These are phyloP conservation scores for Rhododendron molle DNA, from an alignment of 148 eudicot species.

Conservation along the genomic window DNA sequence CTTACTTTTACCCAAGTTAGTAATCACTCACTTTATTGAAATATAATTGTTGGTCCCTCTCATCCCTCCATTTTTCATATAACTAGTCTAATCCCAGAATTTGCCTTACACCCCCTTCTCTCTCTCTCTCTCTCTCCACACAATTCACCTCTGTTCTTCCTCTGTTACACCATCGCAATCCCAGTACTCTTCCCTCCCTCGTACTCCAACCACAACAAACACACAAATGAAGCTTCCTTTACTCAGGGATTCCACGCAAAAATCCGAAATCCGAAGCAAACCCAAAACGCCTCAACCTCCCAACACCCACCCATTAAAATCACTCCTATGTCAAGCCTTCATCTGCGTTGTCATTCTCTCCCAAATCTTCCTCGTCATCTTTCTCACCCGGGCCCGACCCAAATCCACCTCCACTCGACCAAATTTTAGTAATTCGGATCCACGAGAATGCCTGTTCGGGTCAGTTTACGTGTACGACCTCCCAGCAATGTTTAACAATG, in stretches of 20 bases:
- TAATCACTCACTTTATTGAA: too few species aligned
- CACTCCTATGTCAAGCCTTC: constrained; percentile 23
- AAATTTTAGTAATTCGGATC: neutral
- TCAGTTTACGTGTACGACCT: constrained; percentile 64
- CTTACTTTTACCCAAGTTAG: too few species aligned
- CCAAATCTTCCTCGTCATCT: constrained; percentile 51
- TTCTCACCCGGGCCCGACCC: constrained; percentile 26
- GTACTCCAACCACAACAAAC: neutral
- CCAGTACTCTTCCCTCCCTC: neutral
- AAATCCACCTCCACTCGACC: constrained; percentile 13
- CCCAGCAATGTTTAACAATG: constrained; percentile 48
- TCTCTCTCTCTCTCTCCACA: neutral
- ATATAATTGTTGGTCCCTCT: too few species aligned
- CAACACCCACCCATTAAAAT: constrained; percentile 15
- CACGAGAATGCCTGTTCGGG: constrained; percentile 38
- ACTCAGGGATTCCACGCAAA: constrained; percentile 10
- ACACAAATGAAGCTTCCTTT: constrained; percentile 30
- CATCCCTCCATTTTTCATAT: too few species aligned
- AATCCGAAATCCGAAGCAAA: constrained; percentile 5
- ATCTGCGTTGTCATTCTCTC: constrained; percentile 41
- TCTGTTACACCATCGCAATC: neutral
- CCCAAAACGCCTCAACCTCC: constrained; percentile 23
- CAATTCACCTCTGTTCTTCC: neutral
- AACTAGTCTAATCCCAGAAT: neutral
- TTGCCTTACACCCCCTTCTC: neutral